Evolutionary conservation across 192 early-diverging fungal genomes (phyloP), one percentile per base, ranked within the genome.

Genomic region (Backusella tarrabulga): DNA sequence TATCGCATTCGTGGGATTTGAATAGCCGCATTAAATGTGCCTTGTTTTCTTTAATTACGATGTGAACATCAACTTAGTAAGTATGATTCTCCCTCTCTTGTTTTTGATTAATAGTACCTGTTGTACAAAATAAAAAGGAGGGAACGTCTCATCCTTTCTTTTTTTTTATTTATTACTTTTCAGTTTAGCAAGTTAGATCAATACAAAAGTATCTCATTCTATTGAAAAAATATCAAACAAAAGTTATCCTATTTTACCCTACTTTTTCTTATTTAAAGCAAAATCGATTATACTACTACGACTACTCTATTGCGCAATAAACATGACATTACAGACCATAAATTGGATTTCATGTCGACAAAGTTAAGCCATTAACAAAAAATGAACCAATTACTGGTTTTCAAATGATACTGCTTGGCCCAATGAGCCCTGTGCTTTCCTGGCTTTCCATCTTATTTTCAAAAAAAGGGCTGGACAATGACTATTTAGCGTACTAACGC

Each of bases 21-120:
- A 12, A 60, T 60, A 60, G 54, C 54, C 54, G 54, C 23, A 60
- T 60, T 40, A 60, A 60, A 60, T 60, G 54, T 60, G 46, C 46
- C 54, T 23, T 23, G 8, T 26, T 60, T 60, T 26, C 11, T 60
- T 54, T 60, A 60, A 60, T 60, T 60, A 60, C 17, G 19, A 50
- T 26, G 17, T 60, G 54, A 60, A 11, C 23, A 60, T 60, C 54
- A 60, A 60, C n/a, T 11, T 26, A 60, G 26, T 60, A 60, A 26
- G 54, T 60, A 23, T 26, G 21, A 0, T 6, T 12, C 23, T 23
- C 54, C 17, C 5, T 50, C 46, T 50, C 46, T 50, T n/a, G 17
- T 50, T 50, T 50, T 50, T 50, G 46, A n/a, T 50, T 50, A 23
- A 60, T 60, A 11, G 9, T 17, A 2, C 12, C 6, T 26, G 54